Conservation (phyloP, 768 basidiomycete genomes). For the Lactarius sanguifluus region DNA sequence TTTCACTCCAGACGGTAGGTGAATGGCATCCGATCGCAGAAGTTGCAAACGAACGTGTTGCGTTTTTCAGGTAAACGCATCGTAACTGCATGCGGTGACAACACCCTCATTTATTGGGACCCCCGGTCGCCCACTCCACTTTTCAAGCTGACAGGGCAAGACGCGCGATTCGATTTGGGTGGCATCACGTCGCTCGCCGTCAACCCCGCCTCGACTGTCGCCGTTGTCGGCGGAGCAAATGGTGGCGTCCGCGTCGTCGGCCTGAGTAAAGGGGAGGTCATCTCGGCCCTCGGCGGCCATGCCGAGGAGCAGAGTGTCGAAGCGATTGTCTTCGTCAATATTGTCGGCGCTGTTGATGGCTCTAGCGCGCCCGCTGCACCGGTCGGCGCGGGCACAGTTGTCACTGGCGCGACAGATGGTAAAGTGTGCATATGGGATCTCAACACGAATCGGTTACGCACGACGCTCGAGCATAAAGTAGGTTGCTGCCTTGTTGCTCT, state of each 20-base stretch:
- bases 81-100: conserved; percentile 81
- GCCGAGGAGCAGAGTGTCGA: conserved; percentile 87
- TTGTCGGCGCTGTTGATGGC: conserved; percentile 55
- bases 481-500: conserved; percentile 31
- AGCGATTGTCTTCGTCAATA: conserved; percentile 78
- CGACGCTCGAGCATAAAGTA: conserved; percentile 82
- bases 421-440: conserved; percentile 96
- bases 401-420: conserved; percentile 91
- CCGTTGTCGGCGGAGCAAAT: conserved; percentile 81
- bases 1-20: conserved; percentile 85
- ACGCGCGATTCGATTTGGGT: conserved; percentile 74
- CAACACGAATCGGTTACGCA: conserved; percentile 76
- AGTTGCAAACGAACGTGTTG: conserved; percentile 14
- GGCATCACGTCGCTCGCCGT: conserved; percentile 87
- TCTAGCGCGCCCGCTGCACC: conserved; percentile 50
- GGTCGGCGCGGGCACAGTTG: conserved; percentile 59
- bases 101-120: conserved; percentile 87
- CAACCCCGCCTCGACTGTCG: conserved; percentile 85
- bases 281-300: conserved; percentile 79
- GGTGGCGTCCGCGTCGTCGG: conserved; percentile 89
- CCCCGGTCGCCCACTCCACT: conserved; percentile 74
- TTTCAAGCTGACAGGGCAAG: conserved; percentile 72
- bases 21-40: neutral
- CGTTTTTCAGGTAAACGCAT: conserved; percentile 72
- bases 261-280: conserved; percentile 80